Evolutionary conservation across 768 basidiomycete genomes (phyloP).

Genomic region (Amyloporia xantha): DNA sequence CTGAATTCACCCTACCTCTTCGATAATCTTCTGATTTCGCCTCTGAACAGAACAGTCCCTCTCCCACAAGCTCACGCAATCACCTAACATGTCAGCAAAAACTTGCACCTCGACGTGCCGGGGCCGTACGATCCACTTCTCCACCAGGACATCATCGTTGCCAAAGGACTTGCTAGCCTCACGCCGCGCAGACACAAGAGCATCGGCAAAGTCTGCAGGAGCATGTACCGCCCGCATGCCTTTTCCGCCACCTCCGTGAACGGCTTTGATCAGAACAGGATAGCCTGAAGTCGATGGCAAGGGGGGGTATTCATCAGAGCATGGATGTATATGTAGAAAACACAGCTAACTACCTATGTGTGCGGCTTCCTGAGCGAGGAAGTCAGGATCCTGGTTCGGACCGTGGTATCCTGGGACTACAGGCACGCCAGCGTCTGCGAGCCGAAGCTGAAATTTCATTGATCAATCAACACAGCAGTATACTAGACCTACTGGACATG

Average conservation of each 20-base stretch:
- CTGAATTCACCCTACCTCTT: conserved; percentile 57
- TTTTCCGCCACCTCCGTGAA: conserved; percentile 92
- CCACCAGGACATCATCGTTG: conserved; percentile 79
- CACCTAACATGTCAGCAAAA: conserved; percentile 79
- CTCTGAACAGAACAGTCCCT: conserved; percentile 89
- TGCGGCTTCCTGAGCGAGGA: conserved; percentile 61
- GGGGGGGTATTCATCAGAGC: background rate
- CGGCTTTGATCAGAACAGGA: conserved; percentile 94
- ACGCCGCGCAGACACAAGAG: conserved; percentile 79
- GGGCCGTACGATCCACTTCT: conserved; percentile 83
- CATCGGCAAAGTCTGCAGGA: conserved; percentile 67
- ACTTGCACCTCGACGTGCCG: conserved; percentile 94
- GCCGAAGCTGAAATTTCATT: background rate
- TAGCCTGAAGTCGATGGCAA: conserved; percentile 56
- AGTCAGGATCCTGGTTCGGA: conserved; percentile 65
- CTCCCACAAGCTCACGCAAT: conserved; percentile 91
- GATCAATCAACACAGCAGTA: background rate
- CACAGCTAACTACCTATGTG: conserved; percentile 59
- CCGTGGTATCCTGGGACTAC: conserved; percentile 96
- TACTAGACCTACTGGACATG: conserved; percentile 57
- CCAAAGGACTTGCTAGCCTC: conserved; percentile 87
- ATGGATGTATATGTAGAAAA: background rate
- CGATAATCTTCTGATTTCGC: conserved; percentile 93
- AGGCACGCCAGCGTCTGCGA: conserved; percentile 75
- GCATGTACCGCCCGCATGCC: conserved; percentile 83